Base-by-base conservation (phyloP, 192 early-diverging fungal genomes). In the Phycomyces nitens region DNA sequence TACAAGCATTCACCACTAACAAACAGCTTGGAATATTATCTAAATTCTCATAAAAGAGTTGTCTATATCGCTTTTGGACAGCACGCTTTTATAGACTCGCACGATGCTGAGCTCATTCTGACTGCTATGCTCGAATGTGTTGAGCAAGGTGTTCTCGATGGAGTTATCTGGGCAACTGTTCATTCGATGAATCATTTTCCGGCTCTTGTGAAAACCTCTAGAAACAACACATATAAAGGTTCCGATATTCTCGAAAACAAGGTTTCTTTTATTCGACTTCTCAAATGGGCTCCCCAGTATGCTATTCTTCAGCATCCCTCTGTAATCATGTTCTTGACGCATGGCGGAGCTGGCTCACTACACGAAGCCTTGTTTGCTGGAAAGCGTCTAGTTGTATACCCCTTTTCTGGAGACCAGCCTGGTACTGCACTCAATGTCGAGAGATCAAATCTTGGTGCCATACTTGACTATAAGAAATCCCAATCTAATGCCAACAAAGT, bases 61-160 rank as follows among this genome's bases (percentile, higher is more conserved):
- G 27, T 53, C 5, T 78, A 75, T 43, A 42, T 75, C 6, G 69
- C 73, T 0, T 75, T 78, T 50, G 73, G 73, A 2, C 66, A 62
- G 38, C 43, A 50, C 11, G 43, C 62, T n/a, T 54, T 34, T 16
- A 24, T 59, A 2, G 34, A 60, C 5, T 6, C 27, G 7, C 22
- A 47, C 26, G 66, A 67, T 21, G 27, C 60, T 14, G 5, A 22
- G 23, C 52, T 63, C 12, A n/a, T 78, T 11, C 41, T 71, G 29
- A 65, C 70, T 24, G 51, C 73, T 0, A 20, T 71, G n/a, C 1
- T 69, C 10, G 58, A 67, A 22, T 38, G 54, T 1, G 18, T 74
- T 0, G 59, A 78, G 38, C 20, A 21, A 2, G 56, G 65, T 22
- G 43, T 49, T n/a, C 15, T 75, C 22, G 76, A 77, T 54, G 69